Conservation (phyloP, 345 rosid species). For the Euclidium syriacum region DNA sequence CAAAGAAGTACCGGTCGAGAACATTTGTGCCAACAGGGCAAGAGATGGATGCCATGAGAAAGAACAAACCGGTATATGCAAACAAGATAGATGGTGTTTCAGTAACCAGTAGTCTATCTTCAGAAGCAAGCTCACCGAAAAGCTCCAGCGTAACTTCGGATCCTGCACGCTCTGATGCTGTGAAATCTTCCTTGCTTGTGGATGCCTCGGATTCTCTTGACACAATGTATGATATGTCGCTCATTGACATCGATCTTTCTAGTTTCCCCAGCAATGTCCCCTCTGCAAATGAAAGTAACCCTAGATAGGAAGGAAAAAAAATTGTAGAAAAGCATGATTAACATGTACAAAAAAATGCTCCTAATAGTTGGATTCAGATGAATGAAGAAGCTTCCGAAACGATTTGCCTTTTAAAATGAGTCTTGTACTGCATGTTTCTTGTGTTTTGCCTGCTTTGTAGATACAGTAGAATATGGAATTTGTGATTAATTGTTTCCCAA, state of each 20-base stretch:
- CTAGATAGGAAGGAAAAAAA: slow-evolving; percentile 37
- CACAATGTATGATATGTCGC: slow-evolving; percentile 72
- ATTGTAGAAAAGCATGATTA: slow-evolving; percentile 22
- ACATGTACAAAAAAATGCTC: slow-evolving; percentile 14
- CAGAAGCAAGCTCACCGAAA: slow-evolving; percentile 56
- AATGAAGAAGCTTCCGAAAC: slow-evolving; percentile 13
- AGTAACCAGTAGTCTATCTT: slow-evolving; percentile 60
- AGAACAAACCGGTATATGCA: slow-evolving; percentile 57
- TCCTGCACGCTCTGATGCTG: slow-evolving; percentile 38
- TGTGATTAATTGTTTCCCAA: background rate
- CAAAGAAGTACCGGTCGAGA: slow-evolving; percentile 82
- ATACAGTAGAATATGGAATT: slow-evolving; percentile 11
- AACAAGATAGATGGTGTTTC: slow-evolving; percentile 82
- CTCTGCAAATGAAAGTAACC: slow-evolving; percentile 55
- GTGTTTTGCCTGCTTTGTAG: slow-evolving; percentile 20
- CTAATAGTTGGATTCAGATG: slow-evolving; percentile 17
- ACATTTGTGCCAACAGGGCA: slow-evolving; percentile 98
- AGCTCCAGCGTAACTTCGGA: slow-evolving; percentile 33
- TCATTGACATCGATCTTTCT: slow-evolving; percentile 83
- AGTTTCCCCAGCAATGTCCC: slow-evolving; percentile 71
- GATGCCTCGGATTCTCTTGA: slow-evolving; percentile 54
- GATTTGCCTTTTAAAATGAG: slow-evolving; percentile 7
- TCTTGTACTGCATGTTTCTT: slow-evolving; percentile 8
- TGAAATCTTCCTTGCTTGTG: slow-evolving; percentile 64
- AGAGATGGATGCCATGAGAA: slow-evolving; percentile 94